Evolutionary conservation across 768 basidiomycete genomes (phyloP).

Genomic region (Mycena kentingensis): DNA sequence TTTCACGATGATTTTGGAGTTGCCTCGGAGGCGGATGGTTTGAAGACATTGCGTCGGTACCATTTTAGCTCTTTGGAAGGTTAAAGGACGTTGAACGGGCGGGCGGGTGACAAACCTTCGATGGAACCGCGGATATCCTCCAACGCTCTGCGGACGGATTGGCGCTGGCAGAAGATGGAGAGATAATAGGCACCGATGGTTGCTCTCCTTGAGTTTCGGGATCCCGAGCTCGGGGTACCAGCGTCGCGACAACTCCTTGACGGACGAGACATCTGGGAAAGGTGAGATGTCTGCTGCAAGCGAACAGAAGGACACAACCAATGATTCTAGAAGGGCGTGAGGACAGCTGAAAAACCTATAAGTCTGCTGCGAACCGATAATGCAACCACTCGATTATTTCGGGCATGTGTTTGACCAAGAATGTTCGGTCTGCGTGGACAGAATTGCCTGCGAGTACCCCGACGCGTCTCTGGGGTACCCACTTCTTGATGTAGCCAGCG

Average conservation of each 20-base stretch:
- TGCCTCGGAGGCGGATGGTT: constrained; percentile 21
- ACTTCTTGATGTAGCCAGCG: constrained; percentile 77
- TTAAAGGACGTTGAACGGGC: not conserved
- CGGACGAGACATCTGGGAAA: constrained; percentile 75
- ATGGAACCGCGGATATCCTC: constrained; percentile 83
- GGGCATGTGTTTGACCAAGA: constrained; percentile 80
- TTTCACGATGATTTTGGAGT: constrained; percentile 1
- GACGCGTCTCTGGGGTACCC: constrained; percentile 67
- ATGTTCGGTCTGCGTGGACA: constrained; percentile 78
- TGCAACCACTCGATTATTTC: constrained; percentile 77
- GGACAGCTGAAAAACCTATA: constrained; percentile 8
- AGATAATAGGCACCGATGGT: constrained; percentile 56
- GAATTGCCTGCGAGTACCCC: constrained; percentile 87
- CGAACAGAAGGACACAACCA: constrained; percentile 47
- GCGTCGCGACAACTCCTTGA: constrained; percentile 78
- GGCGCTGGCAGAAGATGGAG: not conserved
- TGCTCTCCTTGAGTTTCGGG: constrained; percentile 40
- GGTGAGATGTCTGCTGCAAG: not conserved
- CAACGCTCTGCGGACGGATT: constrained; percentile 56
- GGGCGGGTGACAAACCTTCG: constrained; percentile 44
- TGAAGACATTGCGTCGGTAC: constrained; percentile 78
- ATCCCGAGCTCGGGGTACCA: constrained; percentile 58
- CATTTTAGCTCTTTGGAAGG: constrained; percentile 66
- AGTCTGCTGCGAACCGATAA: constrained; percentile 56
- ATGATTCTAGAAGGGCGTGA: constrained; percentile 56